Evolutionary conservation across 352 stramenopile genomes (phyloP).

Genomic region (Phytophthora litchii): DNA sequence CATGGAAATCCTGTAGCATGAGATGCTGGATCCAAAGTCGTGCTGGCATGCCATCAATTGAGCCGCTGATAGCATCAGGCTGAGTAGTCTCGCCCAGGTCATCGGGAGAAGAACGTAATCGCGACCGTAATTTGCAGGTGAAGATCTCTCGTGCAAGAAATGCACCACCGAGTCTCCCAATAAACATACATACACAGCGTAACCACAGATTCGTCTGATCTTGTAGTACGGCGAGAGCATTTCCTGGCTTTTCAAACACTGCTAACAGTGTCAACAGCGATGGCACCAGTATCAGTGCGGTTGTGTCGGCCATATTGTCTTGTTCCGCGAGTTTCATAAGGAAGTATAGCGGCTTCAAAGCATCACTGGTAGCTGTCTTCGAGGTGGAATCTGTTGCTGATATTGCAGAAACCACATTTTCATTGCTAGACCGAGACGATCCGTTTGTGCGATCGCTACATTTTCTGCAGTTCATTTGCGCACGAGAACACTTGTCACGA

Average conservation of each 20-base stretch:
- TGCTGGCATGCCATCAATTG: constrained; percentile 71
- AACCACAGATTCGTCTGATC: constrained; percentile 83
- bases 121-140: constrained; percentile 75
- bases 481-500: constrained; percentile 34
- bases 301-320: constrained; percentile 90
- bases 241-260: constrained; percentile 75
- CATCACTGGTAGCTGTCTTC: constrained; percentile 32
- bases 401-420: constrained; percentile 4
- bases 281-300: constrained; percentile 82
- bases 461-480: constrained; percentile 36
- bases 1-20: constrained; percentile 87
- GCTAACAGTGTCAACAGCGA: constrained; percentile 78
- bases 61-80: constrained; percentile 33
- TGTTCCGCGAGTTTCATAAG: constrained; percentile 89
- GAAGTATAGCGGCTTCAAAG: constrained; percentile 81
- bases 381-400: not conserved
- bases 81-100: constrained; percentile 22
- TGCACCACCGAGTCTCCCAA: constrained; percentile 66
- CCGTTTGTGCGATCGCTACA: constrained; percentile 15
- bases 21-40: constrained; percentile 85
- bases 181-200: constrained; percentile 88
- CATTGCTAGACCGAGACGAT: constrained; percentile 13
- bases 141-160: constrained; percentile 88
- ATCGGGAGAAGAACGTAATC: constrained; percentile 46
- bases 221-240: constrained; percentile 62